A percentile compares a stretch with the other conserved stretches of the same genome.
Evolutionary conservation across 805 yeast genomes (phyloP).

Genomic region (Debaryomyces castellii): DNA sequence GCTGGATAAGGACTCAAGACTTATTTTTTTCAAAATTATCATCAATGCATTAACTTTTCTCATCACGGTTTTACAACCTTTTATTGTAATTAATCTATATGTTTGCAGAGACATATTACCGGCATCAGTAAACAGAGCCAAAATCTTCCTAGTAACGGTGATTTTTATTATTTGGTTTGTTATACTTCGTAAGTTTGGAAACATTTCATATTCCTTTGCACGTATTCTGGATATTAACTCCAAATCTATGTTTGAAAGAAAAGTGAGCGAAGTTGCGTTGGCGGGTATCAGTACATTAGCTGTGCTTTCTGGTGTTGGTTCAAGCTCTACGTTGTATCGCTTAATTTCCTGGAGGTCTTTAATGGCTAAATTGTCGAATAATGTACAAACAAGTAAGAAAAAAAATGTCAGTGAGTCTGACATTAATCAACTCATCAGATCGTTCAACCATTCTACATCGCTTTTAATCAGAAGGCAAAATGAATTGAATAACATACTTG

Average conservation of each 20-base stretch:
- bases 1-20: constrained; percentile 20
- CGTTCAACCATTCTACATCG: constrained; percentile 41
- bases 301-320: constrained; percentile 52
- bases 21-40: constrained; percentile 37
- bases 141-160: constrained; percentile 2
- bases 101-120: constrained; percentile 28
- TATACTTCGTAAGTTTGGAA: constrained; percentile 33
- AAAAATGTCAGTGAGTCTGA: constrained; percentile 27
- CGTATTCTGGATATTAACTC: constrained; percentile 13
- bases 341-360: constrained; percentile 11
- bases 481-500: constrained; percentile 25
- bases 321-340: constrained; percentile 44
- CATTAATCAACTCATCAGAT: constrained; percentile 31
- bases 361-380: not conserved
- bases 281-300: constrained; percentile 53
- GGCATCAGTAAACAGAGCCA: not conserved
- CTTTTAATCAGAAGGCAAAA: constrained; percentile 32
- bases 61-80: constrained; percentile 46
- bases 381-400: not conserved
- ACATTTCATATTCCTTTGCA: constrained; percentile 24
- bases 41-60: constrained; percentile 38
- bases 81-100: constrained; percentile 30
- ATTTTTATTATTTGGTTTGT: constrained; percentile 31
- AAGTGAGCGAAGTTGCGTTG: constrained; percentile 46
- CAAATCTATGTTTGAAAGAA: constrained; percentile 35